Evolutionary conservation across 1,139 yeast genomes (phyloP), one percentile per base, ranked within the genome.

Genomic region (Magnusiomyces paraingens): DNA sequence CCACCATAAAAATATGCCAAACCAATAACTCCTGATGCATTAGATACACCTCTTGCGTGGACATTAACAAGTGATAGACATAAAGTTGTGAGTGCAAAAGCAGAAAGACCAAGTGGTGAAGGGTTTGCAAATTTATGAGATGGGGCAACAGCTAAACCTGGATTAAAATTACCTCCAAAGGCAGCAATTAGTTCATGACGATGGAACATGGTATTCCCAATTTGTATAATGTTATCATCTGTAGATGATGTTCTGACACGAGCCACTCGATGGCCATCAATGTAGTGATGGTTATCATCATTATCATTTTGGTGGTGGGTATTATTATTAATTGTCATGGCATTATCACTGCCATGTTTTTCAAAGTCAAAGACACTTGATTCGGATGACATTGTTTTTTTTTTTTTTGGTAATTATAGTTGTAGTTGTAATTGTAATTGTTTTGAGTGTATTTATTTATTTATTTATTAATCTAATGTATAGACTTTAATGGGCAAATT

Each of bases 1-100:
- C 96, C 96, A 55, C 96, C 96, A 70, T 87, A 88, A 69, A 88
- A 88, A 63, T 79, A 76, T 0, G 95, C 95, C 55, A 83, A 71
- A n/a, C 95, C 94, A 49, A 86, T 76, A 54, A 82, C 83, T 32
- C 82, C 74, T 58, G 77, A 75, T 32, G 83, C 76, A 21, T 70
- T 70, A 1, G 53, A 40, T 32, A 83, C 78, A 17, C 84, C 82
- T 66, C 81, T 77, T 10, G 87, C 86, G 29, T 76, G 75, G 14
- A 78, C 75, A 60, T 82, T 80, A 60, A 81, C 73, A 65, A 89
- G 70, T 2, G 90, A 82, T 44, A 88, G 74, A 10, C 87, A 86
- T 68, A 89, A 86, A 5, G 95, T 86, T 20, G 95, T 86, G 59
- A 88, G 74, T 6, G 95, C 95, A 66, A 89, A 88, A 3, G 88